Evolutionary conservation across 805 yeast genomes (phyloP).

Genomic region (Schwanniomyces polymorphus): DNA sequence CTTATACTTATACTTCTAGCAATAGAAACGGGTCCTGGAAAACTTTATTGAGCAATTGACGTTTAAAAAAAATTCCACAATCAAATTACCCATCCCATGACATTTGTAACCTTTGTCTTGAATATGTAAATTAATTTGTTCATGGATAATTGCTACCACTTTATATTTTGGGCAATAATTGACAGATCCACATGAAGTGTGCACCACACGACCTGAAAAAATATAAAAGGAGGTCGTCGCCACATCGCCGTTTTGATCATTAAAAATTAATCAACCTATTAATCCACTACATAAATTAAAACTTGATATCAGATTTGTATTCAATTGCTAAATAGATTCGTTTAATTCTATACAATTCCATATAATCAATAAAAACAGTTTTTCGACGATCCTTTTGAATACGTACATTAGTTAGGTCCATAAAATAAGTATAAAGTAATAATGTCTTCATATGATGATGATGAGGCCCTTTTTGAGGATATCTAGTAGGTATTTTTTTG

Average conservation of each 20-base stretch:
- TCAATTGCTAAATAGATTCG: conserved; percentile 16
- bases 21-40: too few relatives aligned
- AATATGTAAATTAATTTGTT: too few relatives aligned
- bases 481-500: conserved; percentile 51
- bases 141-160: too few relatives aligned
- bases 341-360: conserved; percentile 20
- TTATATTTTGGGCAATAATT: too few relatives aligned
- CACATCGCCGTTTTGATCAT: not conserved
- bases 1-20: too few relatives aligned
- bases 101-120: too few relatives aligned
- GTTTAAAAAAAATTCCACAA: too few relatives aligned
- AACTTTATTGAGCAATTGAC: too few relatives aligned
- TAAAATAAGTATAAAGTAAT: conserved; percentile 5
- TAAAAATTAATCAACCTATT: not conserved
- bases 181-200: not conserved
- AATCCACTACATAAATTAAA: not conserved
- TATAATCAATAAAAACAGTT: conserved; percentile 18
- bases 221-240: not conserved
- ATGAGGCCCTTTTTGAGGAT: conserved; percentile 92
- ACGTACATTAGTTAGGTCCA: conserved; percentile 10
- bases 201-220: not conserved
- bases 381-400: conserved; percentile 6
- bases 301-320: conserved; percentile 4
- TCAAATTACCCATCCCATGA: too few relatives aligned
- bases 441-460: conserved; percentile 68